A percentile compares a stretch with the other conserved stretches of the same genome.
phyloP scores from a whole-genome alignment of 2,329 filamentous ascomycete species.

The Stemphylium beticola region DNA sequence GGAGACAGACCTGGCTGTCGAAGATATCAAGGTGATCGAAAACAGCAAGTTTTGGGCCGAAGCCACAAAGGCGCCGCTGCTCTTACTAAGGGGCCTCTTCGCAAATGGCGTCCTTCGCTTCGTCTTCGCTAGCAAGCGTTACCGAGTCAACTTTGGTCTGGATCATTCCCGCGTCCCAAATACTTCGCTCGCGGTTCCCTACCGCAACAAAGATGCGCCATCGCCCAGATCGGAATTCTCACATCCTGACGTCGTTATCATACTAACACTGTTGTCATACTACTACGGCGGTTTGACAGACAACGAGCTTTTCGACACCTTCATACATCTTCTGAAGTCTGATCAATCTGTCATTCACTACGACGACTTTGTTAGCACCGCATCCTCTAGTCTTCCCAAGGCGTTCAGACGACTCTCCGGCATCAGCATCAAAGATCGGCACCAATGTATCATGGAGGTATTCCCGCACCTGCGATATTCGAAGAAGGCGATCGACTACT shows the following conservation, averaged over 20 bases:
- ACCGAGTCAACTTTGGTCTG: slow-evolving; percentile 69
- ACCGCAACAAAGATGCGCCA: slow-evolving; percentile 68
- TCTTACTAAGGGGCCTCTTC: slow-evolving; percentile 64
- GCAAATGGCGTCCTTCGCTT: slow-evolving; percentile 62
- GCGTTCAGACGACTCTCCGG: slow-evolving; percentile 50
- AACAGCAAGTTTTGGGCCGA: slow-evolving; percentile 48
- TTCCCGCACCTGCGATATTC: slow-evolving; percentile 62
- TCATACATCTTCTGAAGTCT: slow-evolving; percentile 57
- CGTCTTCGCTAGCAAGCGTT: slow-evolving; percentile 63
- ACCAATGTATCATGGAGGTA: slow-evolving; percentile 56
- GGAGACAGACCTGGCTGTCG: slow-evolving; percentile 30
- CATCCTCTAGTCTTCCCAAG: slow-evolving; percentile 31
- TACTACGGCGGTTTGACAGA: slow-evolving; percentile 67
- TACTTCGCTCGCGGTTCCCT: slow-evolving; percentile 63
- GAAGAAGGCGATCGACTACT: slow-evolving; percentile 68
- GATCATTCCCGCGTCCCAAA: slow-evolving; percentile 59
- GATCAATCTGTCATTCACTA: slow-evolving; percentile 63
- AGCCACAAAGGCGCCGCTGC: slow-evolving; percentile 44
- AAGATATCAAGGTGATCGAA: slow-evolving; percentile 37
- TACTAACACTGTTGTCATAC: slow-evolving; percentile 70
- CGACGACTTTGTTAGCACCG: slow-evolving; percentile 52
- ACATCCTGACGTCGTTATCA: slow-evolving; percentile 70
- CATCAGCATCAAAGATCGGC: slow-evolving; percentile 53
- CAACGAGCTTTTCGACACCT: slow-evolving; percentile 56
- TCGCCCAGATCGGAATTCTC: slow-evolving; percentile 69